These are phyloP conservation scores for Leccinum incarnatum DNA, from an alignment of 768 basidiomycete species.

Conservation along the genomic window DNA sequence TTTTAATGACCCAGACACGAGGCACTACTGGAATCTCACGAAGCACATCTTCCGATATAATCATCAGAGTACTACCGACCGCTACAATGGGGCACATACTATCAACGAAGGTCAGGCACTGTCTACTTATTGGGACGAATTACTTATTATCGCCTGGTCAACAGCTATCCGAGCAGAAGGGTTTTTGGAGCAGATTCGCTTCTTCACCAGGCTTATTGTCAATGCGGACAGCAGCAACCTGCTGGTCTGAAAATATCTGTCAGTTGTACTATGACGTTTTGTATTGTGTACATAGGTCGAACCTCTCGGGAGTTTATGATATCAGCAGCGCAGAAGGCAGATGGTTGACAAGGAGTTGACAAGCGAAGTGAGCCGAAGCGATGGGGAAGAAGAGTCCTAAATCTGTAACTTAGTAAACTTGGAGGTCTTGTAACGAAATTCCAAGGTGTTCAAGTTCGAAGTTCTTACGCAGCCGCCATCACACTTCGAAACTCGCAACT, in stretches of 20 bases:
- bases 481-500: too few species aligned
- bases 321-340: background rate
- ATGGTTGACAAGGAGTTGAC: too few species aligned
- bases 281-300: background rate
- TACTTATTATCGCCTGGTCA: constrained; percentile 7
- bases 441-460: too few species aligned
- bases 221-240: constrained; percentile 29
- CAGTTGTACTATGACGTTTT: background rate
- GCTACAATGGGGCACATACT: constrained; percentile 36
- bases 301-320: background rate
- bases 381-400: too few species aligned
- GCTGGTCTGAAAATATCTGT: constrained; percentile 8
- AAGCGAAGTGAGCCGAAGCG: too few species aligned
- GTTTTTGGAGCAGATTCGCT: constrained; percentile 32
- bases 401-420: too few species aligned
- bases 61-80: constrained; percentile 28
- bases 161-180: constrained; percentile 30
- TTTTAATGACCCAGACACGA: constrained; percentile 35
- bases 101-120: constrained; percentile 26
- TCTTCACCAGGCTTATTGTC: constrained; percentile 32
- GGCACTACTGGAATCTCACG: constrained; percentile 45
- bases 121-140: background rate
- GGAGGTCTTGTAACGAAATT: too few species aligned
- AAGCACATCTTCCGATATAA: constrained; percentile 46
- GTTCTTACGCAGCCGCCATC: too few species aligned